Evolutionary conservation across 2,329 filamentous ascomycete species (phyloP), one percentile per base, ranked within the genome.

Genomic region (Aureobasidium sp.): DNA sequence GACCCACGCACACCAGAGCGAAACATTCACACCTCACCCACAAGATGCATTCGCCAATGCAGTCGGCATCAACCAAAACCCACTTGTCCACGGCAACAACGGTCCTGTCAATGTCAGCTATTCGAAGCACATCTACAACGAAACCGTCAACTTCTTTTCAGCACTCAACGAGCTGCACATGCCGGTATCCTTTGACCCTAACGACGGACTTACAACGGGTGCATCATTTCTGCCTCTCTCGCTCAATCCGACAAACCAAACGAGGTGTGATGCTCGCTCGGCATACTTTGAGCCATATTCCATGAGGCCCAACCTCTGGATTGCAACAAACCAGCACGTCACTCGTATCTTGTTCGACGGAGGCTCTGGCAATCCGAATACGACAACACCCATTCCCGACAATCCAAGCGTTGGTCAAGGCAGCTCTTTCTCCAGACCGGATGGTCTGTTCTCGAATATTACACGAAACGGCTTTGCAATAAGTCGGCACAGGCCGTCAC

Each of bases 101-200:
- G 77, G 78, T 0, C 76, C 76, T 1, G 69, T 79, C 16, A 73
- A 77, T 10, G 65, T 76, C 32, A 75, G 73, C 7, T 78, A 76
- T 59, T 66, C 71, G 2, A 61, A 62, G 25, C 71, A 64, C 50
- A 65, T 68, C 53, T 73, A 69, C 56, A 66, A 66, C 25, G 60
- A 66, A 47, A 66, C 67, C 2, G 62, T 62, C 37, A 62, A 64
- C 42, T 63, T 69, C 22, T 69, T 70, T 50, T 60, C 62, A 30
- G 70, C 64, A 6, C 57, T 73, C 50, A 66, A 69, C 19, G 60
- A 66, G 32, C 59, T 74, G 1, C 66, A 66, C 16, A 59, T 74
- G 14, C 62, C 66, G 1, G 69, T 64, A 6, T 61, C 63, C 6
- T 62, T 63, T 38, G 71, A 74, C 54, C 68, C 66, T 2, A 68